Evolutionary conservation across 257 asterid genomes (phyloP), one percentile per base, ranked within the genome.

Genomic region (Penstemon davidsonii): DNA sequence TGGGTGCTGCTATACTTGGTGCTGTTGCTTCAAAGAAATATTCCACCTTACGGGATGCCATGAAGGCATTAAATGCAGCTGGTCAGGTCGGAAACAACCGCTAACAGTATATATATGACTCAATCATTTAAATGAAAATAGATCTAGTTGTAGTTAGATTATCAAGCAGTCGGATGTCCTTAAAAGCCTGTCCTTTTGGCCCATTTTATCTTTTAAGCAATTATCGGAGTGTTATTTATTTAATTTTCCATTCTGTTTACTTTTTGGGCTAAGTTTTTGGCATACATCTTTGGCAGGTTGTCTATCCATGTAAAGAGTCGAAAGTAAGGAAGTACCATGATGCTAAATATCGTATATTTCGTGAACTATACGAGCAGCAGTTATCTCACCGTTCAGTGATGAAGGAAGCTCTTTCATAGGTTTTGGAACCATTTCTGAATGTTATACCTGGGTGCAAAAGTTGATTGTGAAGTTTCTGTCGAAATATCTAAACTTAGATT

Each of bases 1-100:
- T 94, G 73, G 99, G 99, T 70, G 96, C 99, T 81, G 92, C 99
- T 64, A 94, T 91, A 76, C 91, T 91, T 74, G 99, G 99, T 73
- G 91, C 96, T 68, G 97, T 94, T 75, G 99, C 99, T 69, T 86
- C 99, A 18, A 87, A 91, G 86, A 85, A 81, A 51, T 87, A 88
- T 75, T 62, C 74, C 70, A 83, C 90, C 0, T 67, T 91, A 25
- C 82, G 79, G 60, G 91, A 91, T 25, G 99, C 97, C 79, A 94
- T 91, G 99, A 87, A 76, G 79, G 89, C 96, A 51, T 73, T 94
- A 51, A 94, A 86, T 70, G 96, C 97, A 68, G 85, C 97, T 68
- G 99, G 99, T 55, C 84, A 86, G 92, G 98, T 91, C 80, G 4
- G 78, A 66, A 44, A 36, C 56, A 8, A 63, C 68, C 55, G 33